phyloP scores from a whole-genome alignment of 345 rosid species.

The Gynandropsis gynandra region DNA sequence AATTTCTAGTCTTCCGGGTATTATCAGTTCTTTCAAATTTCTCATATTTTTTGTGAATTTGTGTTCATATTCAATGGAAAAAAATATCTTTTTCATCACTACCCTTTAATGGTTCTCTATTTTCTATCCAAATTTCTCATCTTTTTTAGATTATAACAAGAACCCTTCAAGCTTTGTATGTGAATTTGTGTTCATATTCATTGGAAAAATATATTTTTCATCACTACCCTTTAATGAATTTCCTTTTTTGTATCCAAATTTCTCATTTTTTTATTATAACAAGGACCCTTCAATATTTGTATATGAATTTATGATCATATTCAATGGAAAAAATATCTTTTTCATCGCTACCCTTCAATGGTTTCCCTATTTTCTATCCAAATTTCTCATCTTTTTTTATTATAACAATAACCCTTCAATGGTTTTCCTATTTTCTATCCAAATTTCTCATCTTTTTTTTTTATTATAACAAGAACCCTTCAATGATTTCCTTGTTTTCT shows the following conservation, averaged over 20 bases:
- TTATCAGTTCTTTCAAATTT: not conserved
- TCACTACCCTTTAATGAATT: no score
- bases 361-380: no score
- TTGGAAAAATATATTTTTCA: not conserved
- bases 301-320: not conserved
- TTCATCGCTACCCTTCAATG: not conserved
- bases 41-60: not conserved
- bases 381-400: not conserved
- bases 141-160: not conserved
- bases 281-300: no score
- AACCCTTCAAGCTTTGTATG: no score
- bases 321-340: not conserved
- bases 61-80: not conserved
- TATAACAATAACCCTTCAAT: conserved; percentile 27
- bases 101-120: no score
- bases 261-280: not conserved
- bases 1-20: conserved; percentile 48
- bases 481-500: no score
- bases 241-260: no score
- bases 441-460: no score
- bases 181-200: not conserved
- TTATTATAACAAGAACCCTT: conserved; percentile 23
- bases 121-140: no score
- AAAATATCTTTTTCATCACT: not conserved
- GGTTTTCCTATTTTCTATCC: no score